These are phyloP conservation scores for Leccinum ponderosum DNA, from an alignment of 1,284 basidiomycete species.

Conservation along the genomic window DNA sequence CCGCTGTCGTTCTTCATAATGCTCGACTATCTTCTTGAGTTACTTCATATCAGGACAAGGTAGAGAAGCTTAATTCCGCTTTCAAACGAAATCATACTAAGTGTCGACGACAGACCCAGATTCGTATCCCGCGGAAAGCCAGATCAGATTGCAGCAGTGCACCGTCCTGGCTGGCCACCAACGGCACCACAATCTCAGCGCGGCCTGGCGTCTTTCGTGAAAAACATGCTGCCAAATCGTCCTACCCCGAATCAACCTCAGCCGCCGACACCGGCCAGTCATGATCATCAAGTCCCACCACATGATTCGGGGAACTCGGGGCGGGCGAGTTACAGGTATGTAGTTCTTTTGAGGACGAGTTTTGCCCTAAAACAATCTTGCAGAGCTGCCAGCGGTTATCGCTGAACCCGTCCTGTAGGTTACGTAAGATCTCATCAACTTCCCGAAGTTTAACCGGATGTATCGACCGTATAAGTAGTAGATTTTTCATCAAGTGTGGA, in stretches of 20 bases:
- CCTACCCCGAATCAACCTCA: not conserved
- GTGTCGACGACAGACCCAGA: not conserved
- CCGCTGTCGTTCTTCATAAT: not conserved
- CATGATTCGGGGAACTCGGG: not conserved
- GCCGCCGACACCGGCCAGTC: not conserved
- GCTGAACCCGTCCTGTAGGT: not conserved
- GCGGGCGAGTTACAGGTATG: not conserved
- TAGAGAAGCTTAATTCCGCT: not conserved
- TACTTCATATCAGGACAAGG: not conserved
- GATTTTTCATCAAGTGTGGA: too few relatives aligned
- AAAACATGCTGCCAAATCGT: not conserved
- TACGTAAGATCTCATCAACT: too few relatives aligned
- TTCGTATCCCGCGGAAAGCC: slow-evolving; percentile 7
- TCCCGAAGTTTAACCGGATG: not conserved
- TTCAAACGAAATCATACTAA: not conserved
- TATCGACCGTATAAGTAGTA: not conserved
- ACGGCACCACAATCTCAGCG: not conserved
- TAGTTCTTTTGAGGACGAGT: not conserved
- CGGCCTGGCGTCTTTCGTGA: not conserved
- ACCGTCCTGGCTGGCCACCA: not conserved
- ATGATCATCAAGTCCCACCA: not conserved
- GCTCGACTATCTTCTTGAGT: not conserved
- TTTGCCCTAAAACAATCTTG: not conserved
- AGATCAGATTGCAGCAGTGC: accelerated
- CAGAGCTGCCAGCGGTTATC: not conserved